Evolutionary conservation across 306 rosid genomes (phyloP).

Genomic region (Dryas drummondii): DNA sequence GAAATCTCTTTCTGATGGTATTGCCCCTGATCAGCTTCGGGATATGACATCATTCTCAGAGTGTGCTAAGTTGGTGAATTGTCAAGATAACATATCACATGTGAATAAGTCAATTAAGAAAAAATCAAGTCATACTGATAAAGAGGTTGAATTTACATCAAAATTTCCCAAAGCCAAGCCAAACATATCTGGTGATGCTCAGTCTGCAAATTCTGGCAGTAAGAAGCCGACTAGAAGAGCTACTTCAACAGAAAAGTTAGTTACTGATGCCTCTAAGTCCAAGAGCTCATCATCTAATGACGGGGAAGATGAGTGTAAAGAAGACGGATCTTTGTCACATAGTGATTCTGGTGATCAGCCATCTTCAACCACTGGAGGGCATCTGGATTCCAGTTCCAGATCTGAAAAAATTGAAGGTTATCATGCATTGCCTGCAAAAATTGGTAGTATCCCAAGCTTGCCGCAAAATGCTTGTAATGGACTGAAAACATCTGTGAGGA

Average conservation of each 20-base stretch:
- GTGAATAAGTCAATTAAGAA: slow-evolving; percentile 43
- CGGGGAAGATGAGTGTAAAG: slow-evolving; percentile 42
- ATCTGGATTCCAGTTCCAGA: slow-evolving; percentile 38
- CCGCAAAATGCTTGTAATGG: slow-evolving; percentile 63
- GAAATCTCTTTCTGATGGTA: slow-evolving; percentile 26
- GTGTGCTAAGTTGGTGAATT: slow-evolving; percentile 28
- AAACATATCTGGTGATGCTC: slow-evolving; percentile 36
- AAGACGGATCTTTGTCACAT: slow-evolving; percentile 36
- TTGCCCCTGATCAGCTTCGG: slow-evolving; percentile 17
- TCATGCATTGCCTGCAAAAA: slow-evolving; percentile 50
- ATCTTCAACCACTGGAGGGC: slow-evolving; percentile 39
- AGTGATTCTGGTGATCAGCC: slow-evolving; percentile 34
- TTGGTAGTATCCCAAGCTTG: slow-evolving; percentile 35
- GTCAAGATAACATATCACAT: slow-evolving; percentile 33
- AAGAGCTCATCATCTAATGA: slow-evolving; percentile 38
- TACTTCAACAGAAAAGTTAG: slow-evolving; percentile 39
- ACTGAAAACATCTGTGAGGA: slow-evolving; percentile 59
- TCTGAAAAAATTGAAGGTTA: slow-evolving; percentile 42
- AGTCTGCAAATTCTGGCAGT: slow-evolving; percentile 30
- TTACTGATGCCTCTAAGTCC: slow-evolving; percentile 39
- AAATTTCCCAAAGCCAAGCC: slow-evolving; percentile 38
- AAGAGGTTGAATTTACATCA: slow-evolving; percentile 36
- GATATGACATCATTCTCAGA: slow-evolving; percentile 24
- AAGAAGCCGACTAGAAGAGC: slow-evolving; percentile 45
- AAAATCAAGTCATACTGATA: slow-evolving; percentile 34